These are phyloP conservation scores for Canna indica DNA, from an alignment of 176 grass and related monocot species.

Conservation along the genomic window DNA sequence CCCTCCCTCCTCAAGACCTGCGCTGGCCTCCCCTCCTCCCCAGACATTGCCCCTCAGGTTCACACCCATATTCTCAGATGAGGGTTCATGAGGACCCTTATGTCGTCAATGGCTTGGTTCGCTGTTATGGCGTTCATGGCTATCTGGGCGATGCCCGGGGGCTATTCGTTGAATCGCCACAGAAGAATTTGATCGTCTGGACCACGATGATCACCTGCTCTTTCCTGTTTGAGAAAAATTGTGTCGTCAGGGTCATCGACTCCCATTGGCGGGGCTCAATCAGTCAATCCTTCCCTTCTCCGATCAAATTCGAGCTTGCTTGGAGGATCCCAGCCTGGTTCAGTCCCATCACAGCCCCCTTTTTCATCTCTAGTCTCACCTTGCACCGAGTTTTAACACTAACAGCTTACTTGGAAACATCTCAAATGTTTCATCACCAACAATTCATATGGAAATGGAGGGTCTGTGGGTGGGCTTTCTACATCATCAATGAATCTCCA, in stretches of 20 bases:
- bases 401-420: constrained; percentile 58
- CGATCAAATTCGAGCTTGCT: constrained; percentile 65
- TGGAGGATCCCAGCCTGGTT: constrained; percentile 28
- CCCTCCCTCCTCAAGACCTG: constrained; percentile 43
- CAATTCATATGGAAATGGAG: constrained; percentile 35
- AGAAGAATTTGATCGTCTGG: constrained; percentile 19
- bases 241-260: constrained; percentile 67
- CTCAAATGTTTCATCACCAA: constrained; percentile 56
- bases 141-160: constrained; percentile 1
- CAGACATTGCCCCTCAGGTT: constrained; percentile 13
- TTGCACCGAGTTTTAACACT: constrained; percentile 51
- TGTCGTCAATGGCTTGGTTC: constrained; percentile 32
- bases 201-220: constrained; percentile 25
- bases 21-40: constrained; percentile 9
- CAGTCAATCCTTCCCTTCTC: constrained; percentile 56
- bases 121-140: constrained; percentile 16
- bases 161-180: constrained; percentile 31
- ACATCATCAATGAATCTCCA: constrained; percentile 34
- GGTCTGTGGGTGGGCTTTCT: constrained; percentile 34
- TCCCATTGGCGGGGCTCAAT: constrained; percentile 61
- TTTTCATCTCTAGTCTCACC: constrained; percentile 70
- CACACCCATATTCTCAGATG: constrained; percentile 28
- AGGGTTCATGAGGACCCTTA: constrained; percentile 29
- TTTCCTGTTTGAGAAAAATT: constrained; percentile 36
- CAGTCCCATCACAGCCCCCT: constrained; percentile 41